These are phyloP conservation scores for Pythium rishiriense DNA, from an alignment of 352 stramenopile species.

Conservation along the genomic window DNA sequence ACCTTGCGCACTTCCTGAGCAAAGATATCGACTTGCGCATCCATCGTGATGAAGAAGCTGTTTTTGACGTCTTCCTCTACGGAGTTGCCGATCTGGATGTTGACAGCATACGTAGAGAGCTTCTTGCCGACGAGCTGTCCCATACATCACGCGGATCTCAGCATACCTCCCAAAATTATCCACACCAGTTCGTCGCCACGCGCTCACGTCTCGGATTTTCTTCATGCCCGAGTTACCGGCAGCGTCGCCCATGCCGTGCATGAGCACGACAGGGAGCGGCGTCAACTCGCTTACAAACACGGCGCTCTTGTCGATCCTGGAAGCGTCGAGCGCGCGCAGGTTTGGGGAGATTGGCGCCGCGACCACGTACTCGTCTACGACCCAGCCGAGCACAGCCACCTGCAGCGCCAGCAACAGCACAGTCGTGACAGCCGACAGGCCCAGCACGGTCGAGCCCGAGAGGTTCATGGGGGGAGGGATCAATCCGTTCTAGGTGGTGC, in stretches of 20 bases:
- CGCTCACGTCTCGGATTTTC: conserved; percentile 68
- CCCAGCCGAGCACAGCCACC: conserved; percentile 41
- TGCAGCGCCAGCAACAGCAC: conserved; percentile 50
- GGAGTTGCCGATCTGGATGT: conserved; percentile 87
- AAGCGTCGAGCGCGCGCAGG: neutral
- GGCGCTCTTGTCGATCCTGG: conserved; percentile 10
- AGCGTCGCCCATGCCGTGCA: conserved; percentile 95
- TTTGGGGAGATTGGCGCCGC: conserved; percentile 13
- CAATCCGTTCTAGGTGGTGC: no score
- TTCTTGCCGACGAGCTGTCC: conserved; percentile 67
- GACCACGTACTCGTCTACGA: conserved; percentile 24
- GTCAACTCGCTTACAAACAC: conserved; percentile 40
- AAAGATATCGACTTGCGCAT: conserved; percentile 90
- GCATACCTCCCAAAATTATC: no score
- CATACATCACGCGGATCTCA: no score
- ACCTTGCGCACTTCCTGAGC: conserved; percentile 76
- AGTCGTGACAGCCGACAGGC: conserved; percentile 38
- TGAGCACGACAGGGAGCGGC: conserved; percentile 74
- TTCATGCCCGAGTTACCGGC: conserved; percentile 91
- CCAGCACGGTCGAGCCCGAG: conserved; percentile 35
- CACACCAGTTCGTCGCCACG: no score
- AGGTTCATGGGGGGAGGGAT: conserved; percentile 3
- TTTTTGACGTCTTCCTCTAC: conserved; percentile 89
- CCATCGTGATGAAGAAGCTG: conserved; percentile 93
- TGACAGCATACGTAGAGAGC: conserved; percentile 86